These are phyloP conservation scores for Russula compacta DNA, from an alignment of 768 basidiomycete genomes.

Conservation along the genomic window DNA sequence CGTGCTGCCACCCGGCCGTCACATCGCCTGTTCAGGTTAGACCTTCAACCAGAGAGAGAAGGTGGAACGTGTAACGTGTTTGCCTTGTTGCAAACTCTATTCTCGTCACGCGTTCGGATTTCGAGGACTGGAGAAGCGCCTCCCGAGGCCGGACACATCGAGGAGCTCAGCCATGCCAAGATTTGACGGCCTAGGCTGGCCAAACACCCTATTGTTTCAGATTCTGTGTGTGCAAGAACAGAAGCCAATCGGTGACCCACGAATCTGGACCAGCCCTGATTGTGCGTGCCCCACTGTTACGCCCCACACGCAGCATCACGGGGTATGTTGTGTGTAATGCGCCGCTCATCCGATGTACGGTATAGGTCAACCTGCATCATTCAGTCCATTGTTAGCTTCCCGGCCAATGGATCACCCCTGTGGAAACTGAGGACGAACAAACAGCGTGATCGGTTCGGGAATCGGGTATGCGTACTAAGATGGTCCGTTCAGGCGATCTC, in stretches of 20 bases:
- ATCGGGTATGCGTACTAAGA: background rate
- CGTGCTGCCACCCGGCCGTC: background rate
- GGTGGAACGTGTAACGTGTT: background rate
- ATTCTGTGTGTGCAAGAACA: conserved; percentile 2
- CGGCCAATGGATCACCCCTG: background rate
- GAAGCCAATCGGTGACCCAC: conserved; percentile 9
- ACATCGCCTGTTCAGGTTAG: conserved; percentile 10
- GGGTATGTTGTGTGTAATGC: background rate
- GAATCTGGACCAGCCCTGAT: background rate
- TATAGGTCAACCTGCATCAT: background rate
- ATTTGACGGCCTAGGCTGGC: conserved; percentile 2
- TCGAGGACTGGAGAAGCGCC: background rate
- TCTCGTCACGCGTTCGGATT: background rate
- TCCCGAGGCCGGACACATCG: background rate
- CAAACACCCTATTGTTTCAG: background rate
- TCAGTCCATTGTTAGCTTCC: background rate
- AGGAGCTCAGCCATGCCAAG: background rate
- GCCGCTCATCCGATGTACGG: background rate
- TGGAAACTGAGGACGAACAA: background rate
- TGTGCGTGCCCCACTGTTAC: background rate
- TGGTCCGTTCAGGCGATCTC: background rate
- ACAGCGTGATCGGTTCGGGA: background rate
- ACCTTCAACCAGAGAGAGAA: background rate
- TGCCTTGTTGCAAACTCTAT: conserved; percentile 5
- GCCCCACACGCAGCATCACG: background rate